Conservation (phyloP, 495 filamentous ascomycete genomes). For the Pseudotulostoma volvatum region DNA sequence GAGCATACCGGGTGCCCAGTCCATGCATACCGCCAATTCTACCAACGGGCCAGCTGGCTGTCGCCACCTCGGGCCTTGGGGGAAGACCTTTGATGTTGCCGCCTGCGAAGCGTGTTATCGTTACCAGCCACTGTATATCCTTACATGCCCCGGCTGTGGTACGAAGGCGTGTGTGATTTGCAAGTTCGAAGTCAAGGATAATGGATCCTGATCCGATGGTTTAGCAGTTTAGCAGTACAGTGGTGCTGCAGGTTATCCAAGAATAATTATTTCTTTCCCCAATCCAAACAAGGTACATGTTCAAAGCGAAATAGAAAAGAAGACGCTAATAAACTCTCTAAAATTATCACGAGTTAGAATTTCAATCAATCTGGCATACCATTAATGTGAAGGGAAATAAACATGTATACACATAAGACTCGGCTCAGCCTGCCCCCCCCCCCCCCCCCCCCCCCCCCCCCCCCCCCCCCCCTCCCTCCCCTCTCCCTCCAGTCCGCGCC, state of each 20-base stretch:
- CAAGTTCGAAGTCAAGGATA: conserved; percentile 11
- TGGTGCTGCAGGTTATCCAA: background rate
- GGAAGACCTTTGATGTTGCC: conserved; percentile 8
- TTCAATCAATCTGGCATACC: no score
- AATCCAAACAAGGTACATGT: no score
- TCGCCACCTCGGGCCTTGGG: conserved; percentile 18
- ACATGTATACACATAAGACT: no score
- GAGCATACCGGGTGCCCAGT: conserved; percentile 3
- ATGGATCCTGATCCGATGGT: background rate
- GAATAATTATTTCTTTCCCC: background rate
- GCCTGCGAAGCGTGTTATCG: conserved; percentile 17
- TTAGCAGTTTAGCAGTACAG: background rate
- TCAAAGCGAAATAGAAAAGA: no score
- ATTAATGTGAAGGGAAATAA: no score
- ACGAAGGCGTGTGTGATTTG: conserved; percentile 18
- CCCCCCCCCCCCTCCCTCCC: no score
- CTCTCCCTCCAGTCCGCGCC: no score
- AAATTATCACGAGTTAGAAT: no score
- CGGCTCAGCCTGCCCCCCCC: no score
- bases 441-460: no score
- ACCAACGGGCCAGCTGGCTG: conserved; percentile 4
- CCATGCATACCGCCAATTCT: background rate
- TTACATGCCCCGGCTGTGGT: conserved; percentile 20
- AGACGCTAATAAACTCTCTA: no score
- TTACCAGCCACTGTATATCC: conserved; percentile 18